A percentile compares a stretch with the other conserved stretches of the same genome.
Evolutionary conservation across 805 yeast genomes (phyloP).

Genomic region (Saccharomycodes ludwigii): DNA sequence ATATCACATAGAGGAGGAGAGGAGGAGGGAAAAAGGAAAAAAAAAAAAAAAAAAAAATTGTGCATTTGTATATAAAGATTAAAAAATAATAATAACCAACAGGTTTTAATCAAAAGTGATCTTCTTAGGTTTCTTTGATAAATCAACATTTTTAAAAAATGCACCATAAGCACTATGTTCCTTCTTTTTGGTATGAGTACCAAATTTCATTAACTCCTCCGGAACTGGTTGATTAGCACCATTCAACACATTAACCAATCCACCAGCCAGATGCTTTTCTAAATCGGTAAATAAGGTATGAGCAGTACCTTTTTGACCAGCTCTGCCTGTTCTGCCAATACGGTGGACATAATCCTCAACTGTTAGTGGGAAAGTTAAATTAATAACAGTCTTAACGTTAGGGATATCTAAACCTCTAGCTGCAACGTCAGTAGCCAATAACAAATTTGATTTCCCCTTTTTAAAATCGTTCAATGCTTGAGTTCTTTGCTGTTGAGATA

Average conservation of each 20-base stretch:
- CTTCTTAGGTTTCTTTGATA: conserved; percentile 76
- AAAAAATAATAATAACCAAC: neutral
- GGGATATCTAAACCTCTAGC: conserved; percentile 98
- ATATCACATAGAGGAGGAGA: no score
- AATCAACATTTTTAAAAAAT: conserved; percentile 85
- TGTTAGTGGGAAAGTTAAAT: conserved; percentile 90
- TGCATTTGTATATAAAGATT: conserved; percentile 1
- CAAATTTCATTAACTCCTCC: conserved; percentile 85
- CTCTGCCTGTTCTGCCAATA: conserved; percentile 97
- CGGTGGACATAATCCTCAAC: conserved; percentile 96
- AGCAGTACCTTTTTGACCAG: conserved; percentile 90
- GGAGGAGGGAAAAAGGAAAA: neutral
- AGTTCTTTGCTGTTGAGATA: conserved; percentile 85
- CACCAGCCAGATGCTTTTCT: conserved; percentile 93
- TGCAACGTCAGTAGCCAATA: conserved; percentile 96
- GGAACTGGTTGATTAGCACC: conserved; percentile 96
- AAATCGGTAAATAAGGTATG: conserved; percentile 94
- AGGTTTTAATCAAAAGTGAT: conserved; percentile 62
- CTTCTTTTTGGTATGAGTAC: conserved; percentile 96
- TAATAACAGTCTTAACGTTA: conserved; percentile 88
- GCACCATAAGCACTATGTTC: conserved; percentile 98
- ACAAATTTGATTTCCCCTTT: conserved; percentile 56
- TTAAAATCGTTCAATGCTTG: conserved; percentile 79
- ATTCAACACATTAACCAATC: conserved; percentile 77
- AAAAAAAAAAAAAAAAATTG: neutral